Conservation (phyloP, 2,329 filamentous ascomycete species). For the Balansia obtecta region DNA sequence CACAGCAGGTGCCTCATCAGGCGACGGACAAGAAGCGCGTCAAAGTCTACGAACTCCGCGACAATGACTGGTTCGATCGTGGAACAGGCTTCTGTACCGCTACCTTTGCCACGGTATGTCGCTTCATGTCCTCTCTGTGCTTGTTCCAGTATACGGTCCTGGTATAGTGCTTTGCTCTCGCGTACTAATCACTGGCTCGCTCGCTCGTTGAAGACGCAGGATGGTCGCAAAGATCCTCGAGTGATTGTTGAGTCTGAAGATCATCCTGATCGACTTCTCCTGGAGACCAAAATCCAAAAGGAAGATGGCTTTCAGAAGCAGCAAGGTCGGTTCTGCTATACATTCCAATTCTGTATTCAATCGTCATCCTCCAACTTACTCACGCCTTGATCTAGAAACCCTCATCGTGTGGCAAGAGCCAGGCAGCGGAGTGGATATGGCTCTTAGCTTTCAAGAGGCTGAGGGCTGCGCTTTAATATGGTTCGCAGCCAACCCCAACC, state of each 20-base stretch:
- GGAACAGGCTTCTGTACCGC: constrained; percentile 93
- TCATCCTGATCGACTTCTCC: constrained; percentile 65
- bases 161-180: not conserved
- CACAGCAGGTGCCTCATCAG: constrained; percentile 58
- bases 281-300: constrained; percentile 83
- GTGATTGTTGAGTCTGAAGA: constrained; percentile 93
- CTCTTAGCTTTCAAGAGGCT: constrained; percentile 92
- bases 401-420: constrained; percentile 96
- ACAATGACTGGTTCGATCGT: constrained; percentile 98
- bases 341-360: constrained; percentile 6
- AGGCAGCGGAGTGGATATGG: constrained; percentile 80
- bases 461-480: constrained; percentile 90
- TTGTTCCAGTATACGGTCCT: too few relatives aligned
- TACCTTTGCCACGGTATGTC: constrained; percentile 56
- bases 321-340: constrained; percentile 54
- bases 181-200: too few relatives aligned
- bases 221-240: constrained; percentile 64
- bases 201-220: constrained; percentile 32
- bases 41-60: constrained; percentile 96
- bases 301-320: constrained; percentile 98
- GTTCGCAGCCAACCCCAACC: constrained; percentile 32
- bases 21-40: constrained; percentile 63
- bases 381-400: constrained; percentile 50
- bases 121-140: not conserved
- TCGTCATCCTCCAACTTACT: not conserved